Evolutionary conservation across 306 rosid species (phyloP), one percentile per base, ranked within the genome.

Genomic region (Fragaria iinumae): DNA sequence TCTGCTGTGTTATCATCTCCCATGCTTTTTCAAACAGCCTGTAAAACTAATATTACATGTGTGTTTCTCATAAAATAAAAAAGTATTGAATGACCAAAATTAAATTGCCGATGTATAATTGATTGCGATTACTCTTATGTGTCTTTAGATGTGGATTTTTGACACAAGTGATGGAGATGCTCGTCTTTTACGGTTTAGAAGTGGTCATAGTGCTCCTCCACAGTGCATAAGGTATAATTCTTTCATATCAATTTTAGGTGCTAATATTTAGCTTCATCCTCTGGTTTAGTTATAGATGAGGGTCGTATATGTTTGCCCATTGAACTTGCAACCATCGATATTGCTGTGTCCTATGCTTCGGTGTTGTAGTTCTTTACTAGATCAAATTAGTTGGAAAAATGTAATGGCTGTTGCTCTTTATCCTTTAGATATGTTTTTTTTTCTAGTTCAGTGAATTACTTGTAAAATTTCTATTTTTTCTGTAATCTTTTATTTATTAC

Each of bases 181-280:
- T 77, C 95, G 94, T 44, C 96, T 94, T 78, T 65, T 90, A 71
- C 91, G 96, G 69, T 94, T 94, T 82, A 88, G 96, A 83, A 86
- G 93, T 72, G 98, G 97, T 41, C 98, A 95, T 48, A 92, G 97
- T 84, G 97, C 98, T 76, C 96, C 98, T 79, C 98, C 98, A 49
- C 90, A 85, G 59, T 92, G 97, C 88, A 90, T 92, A 77, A 90
- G 88, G 98, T 95, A 84, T 75, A 70, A n/a, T 78, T 45, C 63
- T 84, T 77, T 83, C 72, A 60, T 67, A 43, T 76, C 77, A 39
- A 62, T 83, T 71, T 76, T 81, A 75, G 56, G 69, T 18, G 23
- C 69, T 43, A 73, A 49, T 17, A 32, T 70, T 9, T 67, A 36
- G 16, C 13, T 64, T 65, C 48, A 20, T 21, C 47, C 23, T 21